Evolutionary conservation across 768 basidiomycete species (phyloP).

Genomic region (Lentinula aciculospora): DNA sequence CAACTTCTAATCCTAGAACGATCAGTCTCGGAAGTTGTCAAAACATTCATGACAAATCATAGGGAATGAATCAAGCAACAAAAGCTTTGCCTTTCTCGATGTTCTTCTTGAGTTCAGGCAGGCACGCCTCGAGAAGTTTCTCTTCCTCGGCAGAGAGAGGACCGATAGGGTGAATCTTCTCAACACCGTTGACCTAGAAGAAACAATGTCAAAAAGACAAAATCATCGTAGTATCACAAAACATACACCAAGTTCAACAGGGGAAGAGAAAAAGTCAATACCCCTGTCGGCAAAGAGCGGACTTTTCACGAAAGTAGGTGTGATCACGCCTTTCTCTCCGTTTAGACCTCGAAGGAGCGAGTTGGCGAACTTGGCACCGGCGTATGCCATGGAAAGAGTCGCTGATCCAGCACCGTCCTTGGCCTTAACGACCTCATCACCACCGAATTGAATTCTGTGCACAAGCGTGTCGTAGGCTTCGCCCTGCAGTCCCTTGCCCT

Average conservation of each 20-base stretch:
- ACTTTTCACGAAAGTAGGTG: constrained; percentile 87
- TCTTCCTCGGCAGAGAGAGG: constrained; percentile 75
- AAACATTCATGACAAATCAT: constrained; percentile 18
- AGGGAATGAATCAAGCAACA: too few species aligned
- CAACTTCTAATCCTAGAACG: not conserved
- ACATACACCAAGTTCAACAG: constrained; percentile 89
- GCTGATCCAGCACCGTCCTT: constrained; percentile 95
- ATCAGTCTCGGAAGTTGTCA: not conserved
- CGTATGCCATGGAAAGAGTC: constrained; percentile 92
- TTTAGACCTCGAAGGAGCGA: constrained; percentile 79
- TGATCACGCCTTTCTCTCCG: constrained; percentile 84
- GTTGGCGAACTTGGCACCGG: constrained; percentile 87
- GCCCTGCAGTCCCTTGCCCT: constrained; percentile 69
- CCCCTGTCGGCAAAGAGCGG: constrained; percentile 81
- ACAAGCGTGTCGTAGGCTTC: constrained; percentile 76
- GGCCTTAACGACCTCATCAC: constrained; percentile 98
- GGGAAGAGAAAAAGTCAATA: constrained; percentile 91
- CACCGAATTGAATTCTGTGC: constrained; percentile 93
- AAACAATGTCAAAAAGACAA: constrained; percentile 9
- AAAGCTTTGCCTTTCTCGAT: constrained; percentile 92
- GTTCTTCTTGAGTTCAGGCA: constrained; percentile 95
- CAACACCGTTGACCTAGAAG: constrained; percentile 73
- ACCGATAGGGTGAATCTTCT: constrained; percentile 87
- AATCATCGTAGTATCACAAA: constrained; percentile 10
- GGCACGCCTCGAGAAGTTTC: constrained; percentile 78